Evolutionary conservation across 306 rosid genomes (phyloP), one percentile per base, ranked within the genome.

Genomic region (Psophocarpus tetragonolobus): DNA sequence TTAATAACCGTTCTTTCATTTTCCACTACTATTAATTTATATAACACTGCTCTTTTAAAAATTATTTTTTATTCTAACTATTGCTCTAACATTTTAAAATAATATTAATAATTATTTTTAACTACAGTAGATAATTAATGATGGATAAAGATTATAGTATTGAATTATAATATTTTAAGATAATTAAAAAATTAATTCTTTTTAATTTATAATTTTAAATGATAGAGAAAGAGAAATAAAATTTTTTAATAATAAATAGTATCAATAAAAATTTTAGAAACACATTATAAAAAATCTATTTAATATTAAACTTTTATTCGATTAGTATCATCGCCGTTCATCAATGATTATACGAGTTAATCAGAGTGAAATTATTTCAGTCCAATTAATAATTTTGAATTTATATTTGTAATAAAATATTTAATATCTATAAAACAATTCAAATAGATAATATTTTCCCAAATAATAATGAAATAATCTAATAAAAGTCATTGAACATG

Each of bases 1-100:
- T 90, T 88, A 77, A 29, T 83, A 79, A 82, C 88, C 53, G 88
- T 27, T 78, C 69, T 74, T 47, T 75, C 45, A 3, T 29, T 48
- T 81, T 57, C 41, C 29, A 53, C 3, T 8, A 53, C 60, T 20
- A 53, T 3, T 53, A n/a, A n/a, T n/a, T n/a, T n/a, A 8, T 51
- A 6, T 6, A 15, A 47, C 17, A 47, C 7, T 24, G 18, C 5
- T 5, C 64, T 11, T 57, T 24, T 17, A 4, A 13, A 57, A 26
- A 12, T 0, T 4, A 57, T 23, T 9, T 20, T 53, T 51, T 24
- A 56, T 56, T 12, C 54, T n/a, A 5, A 23, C 11, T 51, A 8
- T 48, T 48, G 1, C 18, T 54, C 23, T 20, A 7, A 2, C 8
- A 56, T 56, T 26, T 57, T 57, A 12, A 26, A 57, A 57, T 13